Evolutionary conservation across 805 yeast species (phyloP), one percentile per base, ranked within the genome.

Genomic region (Starmera quercuum): DNA sequence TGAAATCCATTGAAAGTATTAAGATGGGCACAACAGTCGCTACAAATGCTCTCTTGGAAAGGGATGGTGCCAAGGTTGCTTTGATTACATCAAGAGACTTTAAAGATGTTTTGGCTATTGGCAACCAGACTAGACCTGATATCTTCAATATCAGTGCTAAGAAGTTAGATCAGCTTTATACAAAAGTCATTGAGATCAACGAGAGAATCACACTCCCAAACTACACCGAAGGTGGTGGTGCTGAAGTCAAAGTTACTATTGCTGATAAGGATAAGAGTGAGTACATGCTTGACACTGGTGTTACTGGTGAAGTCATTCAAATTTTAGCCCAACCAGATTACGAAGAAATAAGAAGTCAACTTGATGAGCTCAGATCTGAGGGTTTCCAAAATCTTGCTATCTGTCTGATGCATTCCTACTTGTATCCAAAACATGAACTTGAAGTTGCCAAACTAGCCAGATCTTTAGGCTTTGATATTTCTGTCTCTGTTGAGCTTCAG

Each of bases 381-480:
- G 94, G 92, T 1, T 68, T 82, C 26, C 61, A 71, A 33, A 80
- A 90, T 1, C 53, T 84, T 29, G 94, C 87, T 7, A 71, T 84
- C 16, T 78, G 85, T 14, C 61, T 84, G 19, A 50, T 81, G 44
- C 64, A 60, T 40, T 59, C 61, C 9, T 61, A 54, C 42, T 53
- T 53, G 41, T 61, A 35, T 42, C 66, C 59, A 37, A 49, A 36
- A 12, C 71, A 65, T 38, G 71, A 65, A 40, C 53, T 51, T 34
- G 26, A 39, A 11, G 53, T 56, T 2, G 55, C 55, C 5, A 47
- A 47, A 30, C 34, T 64, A 17, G 71, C 71, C 3, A 36, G 39
- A 24, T 51, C 49, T 9, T 39, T 47, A 25, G 63, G 64, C 4
- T 59, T 59, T 26, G 33, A 47, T 13, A 49, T 61, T 15, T 48